Base-by-base conservation (phyloP, 176 grass and related monocot species). In the Eremochloa ophiuroides region DNA sequence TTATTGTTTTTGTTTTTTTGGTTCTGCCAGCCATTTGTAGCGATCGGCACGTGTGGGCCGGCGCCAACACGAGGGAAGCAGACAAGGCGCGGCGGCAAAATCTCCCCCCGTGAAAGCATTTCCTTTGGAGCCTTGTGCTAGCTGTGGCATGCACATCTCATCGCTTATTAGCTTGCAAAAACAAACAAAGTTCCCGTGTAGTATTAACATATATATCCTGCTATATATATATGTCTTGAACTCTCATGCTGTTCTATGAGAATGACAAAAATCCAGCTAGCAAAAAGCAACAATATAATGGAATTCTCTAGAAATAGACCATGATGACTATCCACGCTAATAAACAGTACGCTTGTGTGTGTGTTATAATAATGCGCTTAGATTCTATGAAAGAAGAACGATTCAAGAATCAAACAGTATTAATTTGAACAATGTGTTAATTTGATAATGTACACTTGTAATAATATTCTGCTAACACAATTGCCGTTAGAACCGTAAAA, bases 11-110 rank as follows among this genome's bases (percentile, higher is more conserved):
- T 68, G 6, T 38, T 26, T 8, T 40, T 29, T 50, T 22, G 55
- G 6, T 48, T 35, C 64, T 81, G 77, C 27, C 82, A 89, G 75
- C 55, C 35, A 70, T 89, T 81, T 82, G 83, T 85, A 66, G 78
- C 27, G 82, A 89, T 66, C 29, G 73, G 87, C 87, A 85, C 87
- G 87, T 78, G 83, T 67, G 83, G 83, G 83, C 56, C 66, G 77
- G 84, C 69, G 84, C 47, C 77, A 74, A 66, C 77, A 59, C 77
- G 28, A 74, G 77, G 47, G 47, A 55, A 44, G 31, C 63, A 38
- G 87, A 80, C 87, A 88, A 88, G 51, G 34, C 64, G 31, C 55
- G 28, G 81, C 16, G 75, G 87, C 78, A 73, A 82, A 60, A 85
- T 65, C 66, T 53, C 29, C 55, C 55, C 87, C 73, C 78, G 87